Conservation (phyloP, 1,139 yeast genomes). For the Yamadazyma atmosphaerica region DNA sequence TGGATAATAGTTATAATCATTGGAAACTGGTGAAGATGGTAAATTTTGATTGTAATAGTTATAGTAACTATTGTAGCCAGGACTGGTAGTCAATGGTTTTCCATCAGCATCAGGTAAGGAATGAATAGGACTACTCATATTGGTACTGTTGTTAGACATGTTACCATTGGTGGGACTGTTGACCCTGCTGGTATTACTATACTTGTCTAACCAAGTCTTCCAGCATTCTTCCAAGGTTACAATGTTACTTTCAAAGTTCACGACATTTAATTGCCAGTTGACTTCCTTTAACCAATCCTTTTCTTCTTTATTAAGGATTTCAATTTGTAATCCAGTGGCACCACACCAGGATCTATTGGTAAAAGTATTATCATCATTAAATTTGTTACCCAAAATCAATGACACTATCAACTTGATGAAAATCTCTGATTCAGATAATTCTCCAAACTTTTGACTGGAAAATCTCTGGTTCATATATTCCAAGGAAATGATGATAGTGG, state of each 20-base stretch:
- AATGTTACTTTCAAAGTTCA: slow-evolving; percentile 41
- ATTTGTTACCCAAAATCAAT: slow-evolving; percentile 84
- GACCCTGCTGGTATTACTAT: slow-evolving; percentile 8
- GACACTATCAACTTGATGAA: slow-evolving; percentile 69
- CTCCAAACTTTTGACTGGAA: slow-evolving; percentile 27
- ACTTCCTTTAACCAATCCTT: slow-evolving; percentile 65
- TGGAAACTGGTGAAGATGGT: slow-evolving; percentile 22
- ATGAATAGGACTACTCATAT: slow-evolving; percentile 2
- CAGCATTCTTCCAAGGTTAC: slow-evolving; percentile 48
- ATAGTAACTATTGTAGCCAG: slow-evolving; percentile 11
- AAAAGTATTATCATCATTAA: slow-evolving; percentile 94
- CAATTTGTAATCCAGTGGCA: slow-evolving; percentile 78
- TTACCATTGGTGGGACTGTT: not conserved
- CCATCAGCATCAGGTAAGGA: not conserved
- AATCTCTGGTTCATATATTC: slow-evolving; percentile 64
- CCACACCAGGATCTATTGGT: slow-evolving; percentile 95
- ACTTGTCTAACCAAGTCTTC: slow-evolving; percentile 47
- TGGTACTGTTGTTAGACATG: slow-evolving; percentile 4
- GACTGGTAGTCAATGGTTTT: slow-evolving; percentile 8
- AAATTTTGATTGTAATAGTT: slow-evolving; percentile 15
- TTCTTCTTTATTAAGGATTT: slow-evolving; percentile 65
- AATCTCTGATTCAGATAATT: slow-evolving; percentile 41
- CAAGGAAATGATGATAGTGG: slow-evolving; percentile 76
- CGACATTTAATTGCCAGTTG: slow-evolving; percentile 51
- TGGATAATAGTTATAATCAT: slow-evolving; percentile 15